phyloP scores from a whole-genome alignment of 768 basidiomycete species.

The Tylopilus vinaceipallidus region DNA sequence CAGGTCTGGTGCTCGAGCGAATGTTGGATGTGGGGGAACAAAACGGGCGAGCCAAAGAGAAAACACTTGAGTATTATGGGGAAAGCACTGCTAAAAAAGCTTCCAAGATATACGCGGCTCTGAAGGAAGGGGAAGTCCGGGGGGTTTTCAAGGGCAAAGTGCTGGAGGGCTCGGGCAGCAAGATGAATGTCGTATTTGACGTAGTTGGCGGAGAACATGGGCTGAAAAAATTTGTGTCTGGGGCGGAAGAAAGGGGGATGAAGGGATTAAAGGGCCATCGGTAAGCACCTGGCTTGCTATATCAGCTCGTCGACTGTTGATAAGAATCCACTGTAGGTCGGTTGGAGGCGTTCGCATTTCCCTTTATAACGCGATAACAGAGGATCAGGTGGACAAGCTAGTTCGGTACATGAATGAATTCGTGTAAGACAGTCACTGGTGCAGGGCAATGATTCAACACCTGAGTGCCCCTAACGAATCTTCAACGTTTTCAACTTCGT shows the following conservation, averaged over 20 bases:
- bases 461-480: background rate
- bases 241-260: constrained; percentile 78
- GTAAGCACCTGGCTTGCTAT: constrained; percentile 41
- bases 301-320: background rate
- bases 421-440: constrained; percentile 20
- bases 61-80: constrained; percentile 66
- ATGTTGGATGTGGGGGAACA: constrained; percentile 41
- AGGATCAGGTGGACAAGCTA: constrained; percentile 64
- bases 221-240: constrained; percentile 73
- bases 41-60: constrained; percentile 35
- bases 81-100: constrained; percentile 69
- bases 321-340: constrained; percentile 37
- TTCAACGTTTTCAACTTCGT: too few species aligned
- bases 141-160: constrained; percentile 76
- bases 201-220: constrained; percentile 70
- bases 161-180: constrained; percentile 72
- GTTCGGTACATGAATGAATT: constrained; percentile 62
- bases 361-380: constrained; percentile 85
- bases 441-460: constrained; percentile 8
- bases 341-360: constrained; percentile 78
- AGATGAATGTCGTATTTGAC: constrained; percentile 95
- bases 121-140: constrained; percentile 67
- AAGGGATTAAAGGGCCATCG: constrained; percentile 91
- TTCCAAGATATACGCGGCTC: constrained; percentile 67
- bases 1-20: constrained; percentile 78